Base-by-base conservation (phyloP, 352 stramenopile genomes). In the Phytophthora colocasiae region DNA sequence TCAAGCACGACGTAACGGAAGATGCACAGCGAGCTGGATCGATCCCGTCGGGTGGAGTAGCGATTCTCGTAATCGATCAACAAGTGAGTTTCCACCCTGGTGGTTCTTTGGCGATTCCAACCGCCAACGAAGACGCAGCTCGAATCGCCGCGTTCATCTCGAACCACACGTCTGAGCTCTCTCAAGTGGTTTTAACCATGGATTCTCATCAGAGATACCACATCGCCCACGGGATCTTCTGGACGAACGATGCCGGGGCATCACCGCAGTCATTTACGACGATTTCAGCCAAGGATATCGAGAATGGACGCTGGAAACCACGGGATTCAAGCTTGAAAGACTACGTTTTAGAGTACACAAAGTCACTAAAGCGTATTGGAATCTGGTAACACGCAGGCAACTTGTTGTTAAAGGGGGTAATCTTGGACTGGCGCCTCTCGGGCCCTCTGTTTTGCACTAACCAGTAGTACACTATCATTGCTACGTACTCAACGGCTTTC, bases 201-300 rank as follows among this genome's bases (percentile, higher is more conserved):
- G 96, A 99, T 71, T 97, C 91, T n/a, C 97, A 99, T 82, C 88
- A 98, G 45, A 91, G 90, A 6, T 82, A 97, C 47, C 92, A 99
- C 75, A 98, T 98, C 63, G 93, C 95, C 3, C 93, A 98, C 75
- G 88, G 88, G 4, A 81, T 81, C n/a, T 98, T 98, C 69, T 99
- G 96, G 96, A 59, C 71, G 9, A 83, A 95, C 53, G 73, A 56
- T 1, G 34, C 75, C 12, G 77, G 72, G n/a, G 73, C 86, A 8
- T 83, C 87, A 38, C 95, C 95, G 0, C 53, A 76, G 39, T 91
- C 93, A 4, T 99, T 98, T 73, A 98, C 95, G 7, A 63, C 91
- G 4, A 99, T 99, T 64, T 92, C 82, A 8, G 63, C 65, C 12
- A 62, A 91, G 44, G 91, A 98, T 49, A 78, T 98, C 8, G 69